Conservation (phyloP, 306 rosid species). For the Vigna mungo region DNA sequence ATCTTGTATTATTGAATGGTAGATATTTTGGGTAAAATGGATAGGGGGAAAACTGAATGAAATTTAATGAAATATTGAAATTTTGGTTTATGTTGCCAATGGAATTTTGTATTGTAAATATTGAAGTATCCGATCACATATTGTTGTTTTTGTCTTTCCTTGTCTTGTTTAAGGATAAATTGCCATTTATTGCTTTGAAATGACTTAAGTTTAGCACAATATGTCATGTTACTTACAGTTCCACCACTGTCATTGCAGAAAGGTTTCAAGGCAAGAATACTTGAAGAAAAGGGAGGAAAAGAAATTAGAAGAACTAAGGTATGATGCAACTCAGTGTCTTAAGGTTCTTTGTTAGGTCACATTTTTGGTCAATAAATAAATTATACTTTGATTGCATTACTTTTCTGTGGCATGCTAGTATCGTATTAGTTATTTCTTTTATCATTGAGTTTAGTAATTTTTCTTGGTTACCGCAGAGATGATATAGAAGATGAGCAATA, state of each 20-base stretch:
- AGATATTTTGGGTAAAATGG: not conserved
- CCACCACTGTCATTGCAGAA: constrained; percentile 52
- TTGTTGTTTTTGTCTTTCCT: not conserved
- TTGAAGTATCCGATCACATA: not conserved
- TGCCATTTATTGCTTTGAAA: not conserved
- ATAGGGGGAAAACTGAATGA: constrained; percentile 3
- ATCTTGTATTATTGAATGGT: not conserved
- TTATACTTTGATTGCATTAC: not conserved
- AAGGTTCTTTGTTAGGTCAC: constrained; percentile 33
- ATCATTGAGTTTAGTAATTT: constrained; percentile 29
- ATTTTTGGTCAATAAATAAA: constrained; percentile 23
- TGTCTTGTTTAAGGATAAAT: not conserved
- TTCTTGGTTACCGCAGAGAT: constrained; percentile 59
- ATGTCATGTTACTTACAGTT: constrained; percentile 37
- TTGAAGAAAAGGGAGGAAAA: constrained; percentile 91
- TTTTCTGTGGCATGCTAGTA: not conserved
- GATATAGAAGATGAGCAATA: constrained; percentile 94
- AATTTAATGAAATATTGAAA: not conserved
- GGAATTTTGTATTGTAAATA: not conserved
- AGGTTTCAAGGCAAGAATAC: constrained; percentile 88
- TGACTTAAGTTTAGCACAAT: constrained; percentile 25
- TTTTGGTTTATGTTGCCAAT: not conserved
- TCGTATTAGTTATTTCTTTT: constrained; percentile 31
- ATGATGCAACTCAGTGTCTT: constrained; percentile 33
- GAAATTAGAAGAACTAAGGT: constrained; percentile 92